These are phyloP conservation scores for Cercospora sp. DNA, from an alignment of 2,329 filamentous ascomycete species.

Conservation along the genomic window DNA sequence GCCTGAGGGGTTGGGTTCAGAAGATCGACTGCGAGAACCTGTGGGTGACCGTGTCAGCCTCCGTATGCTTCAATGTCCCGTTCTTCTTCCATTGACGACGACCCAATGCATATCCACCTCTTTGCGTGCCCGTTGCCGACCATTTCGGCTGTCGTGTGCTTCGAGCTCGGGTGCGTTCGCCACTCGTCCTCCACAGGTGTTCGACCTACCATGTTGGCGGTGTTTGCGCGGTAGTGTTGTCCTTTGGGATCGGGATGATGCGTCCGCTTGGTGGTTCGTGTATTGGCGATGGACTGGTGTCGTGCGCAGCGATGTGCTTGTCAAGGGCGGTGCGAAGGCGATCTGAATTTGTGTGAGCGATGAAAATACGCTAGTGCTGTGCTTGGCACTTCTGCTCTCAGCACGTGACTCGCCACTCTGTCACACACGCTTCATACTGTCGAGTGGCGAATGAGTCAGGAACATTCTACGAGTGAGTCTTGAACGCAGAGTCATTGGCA, in stretches of 20 bases:
- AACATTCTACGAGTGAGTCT: background rate
- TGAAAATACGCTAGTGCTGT: constrained; percentile 5
- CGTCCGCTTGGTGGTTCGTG: constrained; percentile 20
- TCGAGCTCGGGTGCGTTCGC: constrained; percentile 20
- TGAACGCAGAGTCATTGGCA: background rate
- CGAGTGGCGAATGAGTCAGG: constrained; percentile 2
- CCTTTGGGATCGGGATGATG: constrained; percentile 18
- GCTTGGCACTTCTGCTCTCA: background rate
- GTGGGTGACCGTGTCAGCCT: constrained; percentile 35
- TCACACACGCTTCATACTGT: background rate
- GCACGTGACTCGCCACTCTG: background rate
- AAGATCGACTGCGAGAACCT: constrained; percentile 99
- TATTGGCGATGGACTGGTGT: constrained; percentile 24
- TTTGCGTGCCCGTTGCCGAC: constrained; percentile 7
- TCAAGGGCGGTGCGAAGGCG: constrained; percentile 12
- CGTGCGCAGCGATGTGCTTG: constrained; percentile 16
- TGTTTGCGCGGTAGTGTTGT: constrained; percentile 26
- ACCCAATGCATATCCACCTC: constrained; percentile 4
- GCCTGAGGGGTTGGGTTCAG: constrained; percentile 97
- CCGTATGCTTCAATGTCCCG: background rate
- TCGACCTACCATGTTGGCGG: constrained; percentile 37
- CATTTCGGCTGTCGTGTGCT: constrained; percentile 31
- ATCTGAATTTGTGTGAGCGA: constrained; percentile 8
- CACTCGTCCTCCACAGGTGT: constrained; percentile 19
- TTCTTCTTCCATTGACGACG: constrained; percentile 4